Percentiles rank a stretch among this genome's conserved stretches.
Conservation (phyloP, 352 stramenopile genomes). For the Phytophthora sp. region DNA sequence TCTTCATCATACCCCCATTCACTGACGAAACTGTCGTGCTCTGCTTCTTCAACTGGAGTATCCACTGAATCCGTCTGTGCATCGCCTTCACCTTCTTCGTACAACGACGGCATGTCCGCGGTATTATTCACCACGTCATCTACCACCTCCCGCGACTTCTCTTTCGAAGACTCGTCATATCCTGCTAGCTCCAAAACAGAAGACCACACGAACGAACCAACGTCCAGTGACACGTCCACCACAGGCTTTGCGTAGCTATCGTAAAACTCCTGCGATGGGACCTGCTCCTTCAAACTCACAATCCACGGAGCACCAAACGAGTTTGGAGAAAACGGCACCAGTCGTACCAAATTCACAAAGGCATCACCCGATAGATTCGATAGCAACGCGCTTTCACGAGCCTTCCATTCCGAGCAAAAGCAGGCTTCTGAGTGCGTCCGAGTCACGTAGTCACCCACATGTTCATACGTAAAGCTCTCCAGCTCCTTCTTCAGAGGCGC, state of each 20-base stretch:
- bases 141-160: background rate
- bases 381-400: constrained; percentile 39
- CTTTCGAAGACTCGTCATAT: constrained; percentile 4
- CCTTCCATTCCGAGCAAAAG: constrained; percentile 56
- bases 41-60: constrained; percentile 1
- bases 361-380: constrained; percentile 24
- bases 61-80: background rate
- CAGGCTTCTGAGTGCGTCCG: constrained; percentile 40
- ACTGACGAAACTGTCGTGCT: constrained; percentile 4
- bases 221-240: constrained; percentile 38
- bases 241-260: constrained; percentile 44
- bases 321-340: constrained; percentile 54
- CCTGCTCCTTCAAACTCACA: constrained; percentile 35
- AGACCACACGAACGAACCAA: constrained; percentile 31
- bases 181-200: constrained; percentile 29
- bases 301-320: constrained; percentile 42
- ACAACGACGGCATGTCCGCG: background rate
- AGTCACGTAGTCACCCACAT: constrained; percentile 27
- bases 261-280: constrained; percentile 40
- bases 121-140: constrained; percentile 2
- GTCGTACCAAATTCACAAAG: constrained; percentile 29
- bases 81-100: constrained; percentile 5
- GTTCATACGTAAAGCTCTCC: constrained; percentile 36
- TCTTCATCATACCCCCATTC: background rate
- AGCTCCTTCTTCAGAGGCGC: constrained; percentile 34